These are phyloP conservation scores for Dichotomocladium elegans DNA, from an alignment of 371 early-diverging fungal species.

Conservation along the genomic window DNA sequence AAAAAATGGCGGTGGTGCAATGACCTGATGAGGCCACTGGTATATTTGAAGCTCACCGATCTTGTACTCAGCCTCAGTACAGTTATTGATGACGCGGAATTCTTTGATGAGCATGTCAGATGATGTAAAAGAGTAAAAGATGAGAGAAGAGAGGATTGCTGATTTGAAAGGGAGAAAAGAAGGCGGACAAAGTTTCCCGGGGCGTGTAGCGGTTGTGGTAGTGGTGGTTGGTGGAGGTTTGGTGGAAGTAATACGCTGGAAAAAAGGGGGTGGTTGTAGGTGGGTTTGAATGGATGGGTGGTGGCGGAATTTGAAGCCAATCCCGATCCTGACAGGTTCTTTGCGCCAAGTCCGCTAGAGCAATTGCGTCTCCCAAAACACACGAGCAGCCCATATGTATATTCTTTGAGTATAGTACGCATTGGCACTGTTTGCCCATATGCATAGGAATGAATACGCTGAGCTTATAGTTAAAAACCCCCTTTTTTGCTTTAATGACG, in stretches of 20 bases:
- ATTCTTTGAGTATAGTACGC: too few species aligned
- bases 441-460: too few species aligned
- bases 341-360: too few species aligned
- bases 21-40: neutral
- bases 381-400: too few species aligned
- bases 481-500: neutral
- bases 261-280: neutral
- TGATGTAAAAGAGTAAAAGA: neutral
- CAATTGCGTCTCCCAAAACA: too few species aligned
- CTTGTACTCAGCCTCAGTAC: constrained; percentile 68
- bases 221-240: neutral
- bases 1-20: neutral
- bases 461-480: neutral
- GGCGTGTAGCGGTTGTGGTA: neutral
- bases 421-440: too few species aligned
- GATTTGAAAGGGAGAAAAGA: neutral
- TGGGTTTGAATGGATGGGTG: neutral
- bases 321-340: neutral
- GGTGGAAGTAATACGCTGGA: neutral
- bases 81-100: constrained; percentile 68
- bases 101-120: constrained; percentile 61
- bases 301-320: neutral
- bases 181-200: too few species aligned
- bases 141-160: too few species aligned
- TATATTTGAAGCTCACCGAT: constrained; percentile 22